Percentiles rank a stretch among this genome's conserved stretches.
These are phyloP conservation scores for Colletotrichum tamarilloi DNA, from an alignment of 2,329 filamentous ascomycete genomes.

Conservation along the genomic window DNA sequence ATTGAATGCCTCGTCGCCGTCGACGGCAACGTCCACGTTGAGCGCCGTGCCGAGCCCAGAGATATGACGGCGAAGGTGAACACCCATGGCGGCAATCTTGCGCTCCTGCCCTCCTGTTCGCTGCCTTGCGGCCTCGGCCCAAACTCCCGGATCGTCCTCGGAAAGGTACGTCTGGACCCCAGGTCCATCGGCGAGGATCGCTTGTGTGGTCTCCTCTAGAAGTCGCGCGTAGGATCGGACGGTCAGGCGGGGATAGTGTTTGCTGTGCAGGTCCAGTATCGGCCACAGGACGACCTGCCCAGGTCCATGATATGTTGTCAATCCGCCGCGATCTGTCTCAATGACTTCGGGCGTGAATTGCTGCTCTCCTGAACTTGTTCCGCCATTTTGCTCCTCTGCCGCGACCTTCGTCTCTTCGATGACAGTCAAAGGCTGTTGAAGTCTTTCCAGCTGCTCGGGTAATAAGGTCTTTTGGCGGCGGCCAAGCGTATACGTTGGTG, in stretches of 20 bases:
- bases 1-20: constrained; percentile 52
- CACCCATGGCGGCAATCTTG: constrained; percentile 92
- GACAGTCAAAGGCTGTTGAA: constrained; percentile 52
- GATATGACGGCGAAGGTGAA: constrained; percentile 88
- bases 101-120: constrained; percentile 51
- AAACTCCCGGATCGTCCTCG: constrained; percentile 87
- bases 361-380: constrained; percentile 39
- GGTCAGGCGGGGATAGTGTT: constrained; percentile 66
- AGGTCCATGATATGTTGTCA: constrained; percentile 95
- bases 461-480: constrained; percentile 76
- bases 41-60: constrained; percentile 87
- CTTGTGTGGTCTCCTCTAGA: constrained; percentile 81
- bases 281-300: constrained; percentile 95
- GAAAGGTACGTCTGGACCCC: constrained; percentile 68
- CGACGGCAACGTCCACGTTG: constrained; percentile 74
- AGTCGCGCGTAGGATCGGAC: constrained; percentile 82
- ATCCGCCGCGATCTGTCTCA: constrained; percentile 83
- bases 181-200: constrained; percentile 66
- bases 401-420: constrained; percentile 41
- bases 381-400: no score
- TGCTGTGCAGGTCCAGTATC: constrained; percentile 80
- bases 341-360: constrained; percentile 68
- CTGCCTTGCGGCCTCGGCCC: constrained; percentile 61
- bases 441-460: constrained; percentile 54
- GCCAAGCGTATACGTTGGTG: constrained; percentile 89